Conservation (phyloP, 306 rosid species). For the Sophora flavescens region DNA sequence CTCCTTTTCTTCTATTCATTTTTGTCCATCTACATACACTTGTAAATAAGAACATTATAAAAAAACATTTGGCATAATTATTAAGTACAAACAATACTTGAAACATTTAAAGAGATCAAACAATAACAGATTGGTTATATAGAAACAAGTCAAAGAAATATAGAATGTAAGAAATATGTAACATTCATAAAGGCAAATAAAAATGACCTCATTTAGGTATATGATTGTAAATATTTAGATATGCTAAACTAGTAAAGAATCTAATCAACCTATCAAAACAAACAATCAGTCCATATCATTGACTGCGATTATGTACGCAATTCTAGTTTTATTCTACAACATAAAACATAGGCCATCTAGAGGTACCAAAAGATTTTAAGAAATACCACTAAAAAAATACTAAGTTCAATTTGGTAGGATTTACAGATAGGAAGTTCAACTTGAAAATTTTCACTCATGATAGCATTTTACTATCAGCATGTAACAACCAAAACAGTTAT, state of each 20-base stretch:
- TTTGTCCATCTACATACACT: neutral
- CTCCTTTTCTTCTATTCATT: neutral
- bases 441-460: constrained; percentile 15
- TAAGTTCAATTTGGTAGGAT: constrained; percentile 9
- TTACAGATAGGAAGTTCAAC: constrained; percentile 22
- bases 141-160: constrained; percentile 7
- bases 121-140: neutral
- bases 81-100: too few species aligned
- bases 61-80: too few species aligned
- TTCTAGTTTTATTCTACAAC: constrained; percentile 15
- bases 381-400: constrained; percentile 13
- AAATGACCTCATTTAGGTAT: constrained; percentile 1
- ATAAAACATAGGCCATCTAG: constrained; percentile 6
- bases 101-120: too few species aligned
- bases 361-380: constrained; percentile 12
- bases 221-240: constrained; percentile 7
- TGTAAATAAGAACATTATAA: neutral
- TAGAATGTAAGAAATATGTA: neutral
- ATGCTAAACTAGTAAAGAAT: constrained; percentile 27
- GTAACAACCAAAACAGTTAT: constrained; percentile 38
- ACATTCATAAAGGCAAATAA: constrained; percentile 5
- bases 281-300: constrained; percentile 14
- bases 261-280: neutral
- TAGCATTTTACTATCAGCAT: constrained; percentile 9
- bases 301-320: constrained; percentile 20